These are phyloP conservation scores for Alnus rubra DNA, from an alignment of 306 rosid genomes.

Conservation along the genomic window DNA sequence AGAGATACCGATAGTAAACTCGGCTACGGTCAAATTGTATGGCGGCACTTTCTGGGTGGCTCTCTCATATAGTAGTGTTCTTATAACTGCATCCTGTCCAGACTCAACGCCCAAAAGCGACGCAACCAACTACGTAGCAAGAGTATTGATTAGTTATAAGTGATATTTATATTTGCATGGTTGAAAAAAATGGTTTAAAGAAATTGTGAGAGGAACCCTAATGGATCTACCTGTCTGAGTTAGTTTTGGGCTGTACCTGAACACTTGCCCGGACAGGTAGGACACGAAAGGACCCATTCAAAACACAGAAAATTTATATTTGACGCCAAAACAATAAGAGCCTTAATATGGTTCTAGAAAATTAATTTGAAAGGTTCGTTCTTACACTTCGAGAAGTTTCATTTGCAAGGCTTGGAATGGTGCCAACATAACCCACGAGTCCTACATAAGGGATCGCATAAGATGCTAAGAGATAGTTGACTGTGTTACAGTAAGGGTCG, in stretches of 20 bases:
- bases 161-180: too few relatives aligned
- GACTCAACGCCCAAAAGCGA: conserved; percentile 19
- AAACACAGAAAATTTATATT: too few relatives aligned
- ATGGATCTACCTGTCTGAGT: too few relatives aligned
- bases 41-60: conserved; percentile 19
- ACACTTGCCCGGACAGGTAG: too few relatives aligned
- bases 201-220: too few relatives aligned
- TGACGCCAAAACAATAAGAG: too few relatives aligned
- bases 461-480: conserved; percentile 21
- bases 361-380: not conserved
- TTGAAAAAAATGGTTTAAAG: too few relatives aligned
- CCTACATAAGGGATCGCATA: conserved; percentile 32
- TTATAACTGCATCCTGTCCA: conserved; percentile 35
- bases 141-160: too few relatives aligned
- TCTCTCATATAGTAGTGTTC: conserved; percentile 18
- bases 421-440: conserved; percentile 26
- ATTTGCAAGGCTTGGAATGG: conserved; percentile 16
- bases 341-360: too few relatives aligned
- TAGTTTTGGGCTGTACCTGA: too few relatives aligned
- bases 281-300: too few relatives aligned
- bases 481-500: conserved; percentile 22
- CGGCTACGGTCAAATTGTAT: conserved; percentile 30
- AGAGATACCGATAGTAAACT: conserved; percentile 17
- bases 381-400: conserved; percentile 12
- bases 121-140: conserved; percentile 20